A percentile compares a stretch with the other conserved stretches of the same genome.
Evolutionary conservation across 208 protist genomes (phyloP).

Genomic region (Trypanosoma conorhini): DNA sequence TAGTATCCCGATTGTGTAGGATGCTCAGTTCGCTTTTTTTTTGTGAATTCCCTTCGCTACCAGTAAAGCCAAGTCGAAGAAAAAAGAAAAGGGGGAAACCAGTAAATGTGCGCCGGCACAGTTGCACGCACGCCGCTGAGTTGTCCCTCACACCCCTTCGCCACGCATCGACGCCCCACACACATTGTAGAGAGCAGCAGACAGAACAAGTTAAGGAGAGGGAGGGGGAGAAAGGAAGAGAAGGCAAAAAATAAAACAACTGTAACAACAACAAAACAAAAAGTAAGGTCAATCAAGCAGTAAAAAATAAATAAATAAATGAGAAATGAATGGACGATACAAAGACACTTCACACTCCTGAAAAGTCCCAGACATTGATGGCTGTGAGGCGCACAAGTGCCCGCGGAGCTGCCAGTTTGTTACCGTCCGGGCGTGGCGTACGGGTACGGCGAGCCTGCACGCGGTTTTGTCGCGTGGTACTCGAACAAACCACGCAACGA

Average conservation of each 20-base stretch:
- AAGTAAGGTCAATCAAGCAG: constrained; percentile 13
- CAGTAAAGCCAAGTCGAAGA: neutral
- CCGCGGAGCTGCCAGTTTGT: neutral
- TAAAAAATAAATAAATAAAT: constrained; percentile 27
- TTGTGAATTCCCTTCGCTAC: neutral
- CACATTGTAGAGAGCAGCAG: neutral
- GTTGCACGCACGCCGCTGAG: neutral
- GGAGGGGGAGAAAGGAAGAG: neutral
- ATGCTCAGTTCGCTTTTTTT: constrained; percentile 13
- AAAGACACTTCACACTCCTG: neutral
- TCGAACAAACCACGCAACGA: constrained; percentile 19
- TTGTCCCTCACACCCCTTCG: neutral
- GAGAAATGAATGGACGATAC: constrained; percentile 2
- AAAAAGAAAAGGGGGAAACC: neutral
- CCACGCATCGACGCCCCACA: neutral
- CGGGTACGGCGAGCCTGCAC: constrained; percentile 24
- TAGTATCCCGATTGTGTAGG: constrained; percentile 26
- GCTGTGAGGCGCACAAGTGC: neutral
- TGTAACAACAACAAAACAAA: neutral
- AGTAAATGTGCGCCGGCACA: neutral
- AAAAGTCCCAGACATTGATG: neutral
- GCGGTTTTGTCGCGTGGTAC: constrained; percentile 18
- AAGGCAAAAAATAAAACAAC: constrained; percentile 14
- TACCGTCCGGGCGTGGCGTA: constrained; percentile 13
- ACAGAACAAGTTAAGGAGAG: constrained; percentile 11